phyloP scores from a whole-genome alignment of 345 rosid species.

The Eucalyptus pauciflora region DNA sequence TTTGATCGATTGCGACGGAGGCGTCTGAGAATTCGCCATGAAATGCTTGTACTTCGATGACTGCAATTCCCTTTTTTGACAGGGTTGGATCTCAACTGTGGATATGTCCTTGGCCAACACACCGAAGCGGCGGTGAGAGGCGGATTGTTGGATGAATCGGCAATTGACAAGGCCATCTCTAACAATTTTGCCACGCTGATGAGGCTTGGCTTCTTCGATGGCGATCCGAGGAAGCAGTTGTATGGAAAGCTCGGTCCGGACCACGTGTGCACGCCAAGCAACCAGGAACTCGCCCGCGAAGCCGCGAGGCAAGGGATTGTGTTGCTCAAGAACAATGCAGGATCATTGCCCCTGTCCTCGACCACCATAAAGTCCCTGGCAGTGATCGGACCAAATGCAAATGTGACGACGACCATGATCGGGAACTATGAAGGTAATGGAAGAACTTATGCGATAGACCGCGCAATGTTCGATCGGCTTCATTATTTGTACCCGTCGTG shows the following conservation, averaged over 20 bases:
- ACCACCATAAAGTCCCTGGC: slow-evolving; percentile 45
- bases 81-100: slow-evolving; percentile 90
- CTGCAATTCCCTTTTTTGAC: not conserved
- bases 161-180: slow-evolving; percentile 47
- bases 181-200: slow-evolving; percentile 81
- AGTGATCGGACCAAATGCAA: slow-evolving; percentile 85
- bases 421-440: slow-evolving; percentile 78
- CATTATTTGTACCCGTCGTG: not conserved
- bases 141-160: slow-evolving; percentile 51
- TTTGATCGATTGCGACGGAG: not conserved
- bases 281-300: slow-evolving; percentile 78
- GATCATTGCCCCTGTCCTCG: slow-evolving; percentile 57
- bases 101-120: slow-evolving; percentile 55
- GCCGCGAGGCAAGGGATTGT: slow-evolving; percentile 96
- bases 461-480: not conserved
- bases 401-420: slow-evolving; percentile 84
- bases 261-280: slow-evolving; percentile 58
- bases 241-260: slow-evolving; percentile 73
- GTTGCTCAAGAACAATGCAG: slow-evolving; percentile 51
- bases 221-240: slow-evolving; percentile 61
- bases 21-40: not conserved
- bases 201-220: slow-evolving; percentile 93
- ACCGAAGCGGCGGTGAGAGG: slow-evolving; percentile 68
- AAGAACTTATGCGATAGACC: not conserved
- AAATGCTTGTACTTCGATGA: not conserved